Conservation (phyloP, 23 red algal genomes). For the Cyanidiococcus yangmingshanensis region DNA sequence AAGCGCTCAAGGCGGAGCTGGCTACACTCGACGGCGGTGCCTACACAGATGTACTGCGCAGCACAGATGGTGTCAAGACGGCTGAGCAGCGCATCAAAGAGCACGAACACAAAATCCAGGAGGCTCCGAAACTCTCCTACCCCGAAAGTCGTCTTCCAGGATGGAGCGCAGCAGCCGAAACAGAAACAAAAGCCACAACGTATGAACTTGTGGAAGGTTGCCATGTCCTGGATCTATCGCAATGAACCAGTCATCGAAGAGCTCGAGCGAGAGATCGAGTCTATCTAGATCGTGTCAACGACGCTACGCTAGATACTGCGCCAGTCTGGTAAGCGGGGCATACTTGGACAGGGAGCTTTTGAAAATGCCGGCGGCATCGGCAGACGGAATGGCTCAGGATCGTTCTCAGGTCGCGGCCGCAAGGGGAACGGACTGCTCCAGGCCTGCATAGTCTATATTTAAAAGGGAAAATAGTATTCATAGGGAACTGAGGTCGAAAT, state of each 20-base stretch:
- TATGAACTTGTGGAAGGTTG: neutral
- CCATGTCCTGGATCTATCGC: neutral
- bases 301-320: neutral
- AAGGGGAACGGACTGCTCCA: neutral
- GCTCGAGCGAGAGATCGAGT: constrained; percentile 20
- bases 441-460: neutral
- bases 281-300: constrained; percentile 4
- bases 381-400: neutral
- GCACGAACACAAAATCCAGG: constrained; percentile 10
- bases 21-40: neutral
- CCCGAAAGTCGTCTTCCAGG: constrained; percentile 6
- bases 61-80: constrained; percentile 11
- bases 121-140: neutral
- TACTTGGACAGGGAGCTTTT: neutral
- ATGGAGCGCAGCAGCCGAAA: neutral
- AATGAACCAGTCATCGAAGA: constrained; percentile 13
- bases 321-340: neutral
- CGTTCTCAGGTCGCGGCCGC: neutral
- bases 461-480: no score
- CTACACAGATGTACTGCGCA: neutral
- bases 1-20: constrained; percentile 10
- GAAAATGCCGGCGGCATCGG: neutral
- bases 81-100: neutral
- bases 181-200: neutral
- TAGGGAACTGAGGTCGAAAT: no score